Conservation (phyloP, 306 rosid genomes). For the Aeschynomene evenia region DNA sequence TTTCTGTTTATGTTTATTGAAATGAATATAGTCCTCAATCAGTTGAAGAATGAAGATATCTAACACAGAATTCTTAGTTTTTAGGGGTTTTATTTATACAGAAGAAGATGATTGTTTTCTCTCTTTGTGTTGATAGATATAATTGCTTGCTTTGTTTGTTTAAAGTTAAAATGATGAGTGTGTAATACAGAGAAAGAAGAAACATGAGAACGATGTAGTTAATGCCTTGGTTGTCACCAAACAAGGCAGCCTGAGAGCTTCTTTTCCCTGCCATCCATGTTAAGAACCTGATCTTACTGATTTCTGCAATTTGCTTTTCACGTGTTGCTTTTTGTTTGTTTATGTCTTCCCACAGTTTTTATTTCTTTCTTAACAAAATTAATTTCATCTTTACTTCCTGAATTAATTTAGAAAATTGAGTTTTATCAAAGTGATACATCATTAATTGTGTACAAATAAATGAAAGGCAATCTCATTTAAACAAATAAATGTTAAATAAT, state of each 20-base stretch:
- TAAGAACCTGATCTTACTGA: background rate
- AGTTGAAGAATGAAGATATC: no score
- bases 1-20: background rate
- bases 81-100: no score
- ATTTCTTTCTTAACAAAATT: no score
- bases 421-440: no score
- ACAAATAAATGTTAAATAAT: no score
- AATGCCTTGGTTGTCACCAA: background rate
- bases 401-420: no score
- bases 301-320: background rate
- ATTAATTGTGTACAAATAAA: no score
- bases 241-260: background rate
- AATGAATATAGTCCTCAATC: background rate
- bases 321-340: conserved; percentile 2
- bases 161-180: background rate
- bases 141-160: no score
- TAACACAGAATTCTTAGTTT: no score
- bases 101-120: background rate
- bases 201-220: conserved; percentile 3
- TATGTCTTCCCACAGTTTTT: no score
- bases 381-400: background rate
- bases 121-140: no score
- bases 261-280: background rate
- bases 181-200: background rate
- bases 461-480: no score